A percentile compares a stretch with the other conserved stretches of the same genome.
Evolutionary conservation across 768 basidiomycete species (phyloP).

Genomic region (Mycena alexandri): DNA sequence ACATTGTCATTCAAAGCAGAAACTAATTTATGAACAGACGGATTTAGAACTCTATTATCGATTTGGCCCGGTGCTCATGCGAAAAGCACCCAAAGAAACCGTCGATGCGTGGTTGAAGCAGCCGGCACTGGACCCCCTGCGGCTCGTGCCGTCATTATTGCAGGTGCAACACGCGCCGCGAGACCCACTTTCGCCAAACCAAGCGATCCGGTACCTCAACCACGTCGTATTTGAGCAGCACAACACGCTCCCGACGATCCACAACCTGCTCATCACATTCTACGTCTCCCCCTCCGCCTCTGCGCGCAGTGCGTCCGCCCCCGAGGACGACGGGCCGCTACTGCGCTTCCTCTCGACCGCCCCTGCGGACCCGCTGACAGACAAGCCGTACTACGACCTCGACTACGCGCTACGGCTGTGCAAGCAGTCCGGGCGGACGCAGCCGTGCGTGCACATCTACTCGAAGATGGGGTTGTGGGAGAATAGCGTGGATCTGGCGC

Average conservation of each 20-base stretch:
- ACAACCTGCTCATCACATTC: slow-evolving; percentile 94
- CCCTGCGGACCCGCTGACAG: slow-evolving; percentile 85
- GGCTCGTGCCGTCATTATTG: slow-evolving; percentile 90
- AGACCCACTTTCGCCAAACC: slow-evolving; percentile 82
- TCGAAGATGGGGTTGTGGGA: slow-evolving; percentile 98
- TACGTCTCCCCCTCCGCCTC: slow-evolving; percentile 67
- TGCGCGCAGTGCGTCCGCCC: slow-evolving; percentile 24
- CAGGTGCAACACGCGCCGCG: slow-evolving; percentile 81
- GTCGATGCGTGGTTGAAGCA: slow-evolving; percentile 95
- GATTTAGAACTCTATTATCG: slow-evolving; percentile 92
- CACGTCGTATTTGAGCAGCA: slow-evolving; percentile 86
- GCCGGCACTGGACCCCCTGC: slow-evolving; percentile 80
- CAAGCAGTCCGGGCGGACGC: slow-evolving; percentile 82
- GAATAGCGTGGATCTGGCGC: slow-evolving; percentile 93
- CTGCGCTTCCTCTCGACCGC: slow-evolving; percentile 87
- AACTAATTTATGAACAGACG: slow-evolving; percentile 59
- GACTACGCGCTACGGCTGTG: slow-evolving; percentile 96
- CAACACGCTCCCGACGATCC: slow-evolving; percentile 87
- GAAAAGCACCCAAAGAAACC: slow-evolving; percentile 87
- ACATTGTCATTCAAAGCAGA: not conserved
- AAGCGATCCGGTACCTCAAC: slow-evolving; percentile 91
- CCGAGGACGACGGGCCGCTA: slow-evolving; percentile 78
- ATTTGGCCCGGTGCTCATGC: slow-evolving; percentile 89
- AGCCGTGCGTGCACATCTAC: slow-evolving; percentile 96
- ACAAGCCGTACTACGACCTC: slow-evolving; percentile 93